Conservation (phyloP, 2,329 filamentous ascomycete species). For the Epichloe bromicola region DNA sequence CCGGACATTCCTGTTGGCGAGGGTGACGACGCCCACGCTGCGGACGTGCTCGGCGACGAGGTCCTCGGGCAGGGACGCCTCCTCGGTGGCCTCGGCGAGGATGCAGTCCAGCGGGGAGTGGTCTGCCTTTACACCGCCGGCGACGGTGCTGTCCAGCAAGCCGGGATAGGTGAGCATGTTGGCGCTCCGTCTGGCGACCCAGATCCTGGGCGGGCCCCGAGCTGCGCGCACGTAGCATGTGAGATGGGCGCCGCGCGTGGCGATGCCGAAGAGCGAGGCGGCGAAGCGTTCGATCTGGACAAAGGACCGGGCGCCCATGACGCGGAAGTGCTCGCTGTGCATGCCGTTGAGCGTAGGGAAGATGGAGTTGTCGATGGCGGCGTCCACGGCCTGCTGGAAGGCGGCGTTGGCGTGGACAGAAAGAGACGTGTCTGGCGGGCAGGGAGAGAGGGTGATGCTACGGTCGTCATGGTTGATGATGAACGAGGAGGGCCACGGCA, state of each 20-base stretch:
- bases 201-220: constrained; percentile 43
- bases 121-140: constrained; percentile 58
- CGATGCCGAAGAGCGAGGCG: constrained; percentile 51
- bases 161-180: constrained; percentile 61
- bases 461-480: constrained; percentile 18
- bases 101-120: constrained; percentile 55
- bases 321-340: constrained; percentile 30
- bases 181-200: constrained; percentile 55
- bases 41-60: constrained; percentile 15
- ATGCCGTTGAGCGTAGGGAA: constrained; percentile 25
- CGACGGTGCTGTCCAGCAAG: constrained; percentile 70
- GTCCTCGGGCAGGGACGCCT: constrained; percentile 36
- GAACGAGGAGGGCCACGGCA: constrained; percentile 34
- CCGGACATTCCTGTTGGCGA: constrained; percentile 12
- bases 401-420: constrained; percentile 22
- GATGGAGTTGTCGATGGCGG: constrained; percentile 21
- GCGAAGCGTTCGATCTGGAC: constrained; percentile 47
- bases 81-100: constrained; percentile 59
- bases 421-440: constrained; percentile 12
- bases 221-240: constrained; percentile 40
- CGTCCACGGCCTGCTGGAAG: constrained; percentile 26
- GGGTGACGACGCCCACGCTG: constrained; percentile 22
- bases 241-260: constrained; percentile 52
- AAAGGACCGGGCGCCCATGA: constrained; percentile 23
- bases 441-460: constrained; percentile 19